Conservation (phyloP, 257 asterid genomes). For the Oldenlandia corymbosa region DNA sequence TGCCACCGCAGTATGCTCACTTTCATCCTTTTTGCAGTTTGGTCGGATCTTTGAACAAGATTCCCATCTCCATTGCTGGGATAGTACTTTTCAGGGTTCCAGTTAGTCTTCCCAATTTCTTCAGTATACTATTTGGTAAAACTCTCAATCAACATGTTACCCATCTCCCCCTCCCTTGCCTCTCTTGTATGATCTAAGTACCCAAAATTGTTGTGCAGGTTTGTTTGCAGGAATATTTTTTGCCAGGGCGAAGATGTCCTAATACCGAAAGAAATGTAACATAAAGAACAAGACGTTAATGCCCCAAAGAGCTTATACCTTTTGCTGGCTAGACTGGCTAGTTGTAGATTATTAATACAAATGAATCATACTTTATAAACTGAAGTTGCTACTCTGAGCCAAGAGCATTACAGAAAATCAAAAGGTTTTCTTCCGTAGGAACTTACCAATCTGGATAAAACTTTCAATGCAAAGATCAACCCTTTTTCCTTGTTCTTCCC, state of each 20-base stretch:
- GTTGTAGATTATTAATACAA: too few relatives aligned
- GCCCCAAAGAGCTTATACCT: too few relatives aligned
- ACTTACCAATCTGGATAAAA: too few relatives aligned
- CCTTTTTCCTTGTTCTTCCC: too few relatives aligned
- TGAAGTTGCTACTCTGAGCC: too few relatives aligned
- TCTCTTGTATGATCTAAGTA: neutral
- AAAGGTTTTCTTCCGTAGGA: too few relatives aligned
- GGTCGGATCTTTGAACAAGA: conserved; percentile 49
- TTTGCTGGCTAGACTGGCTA: too few relatives aligned
- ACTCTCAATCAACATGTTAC: neutral
- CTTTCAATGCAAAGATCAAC: too few relatives aligned
- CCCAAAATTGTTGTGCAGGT: conserved; percentile 20
- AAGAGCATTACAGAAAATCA: too few relatives aligned
- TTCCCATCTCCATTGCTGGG: conserved; percentile 45
- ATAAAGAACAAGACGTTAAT: too few relatives aligned
- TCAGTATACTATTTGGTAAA: conserved; percentile 45
- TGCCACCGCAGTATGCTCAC: neutral
- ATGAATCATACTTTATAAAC: too few relatives aligned
- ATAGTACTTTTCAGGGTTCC: conserved; percentile 41
- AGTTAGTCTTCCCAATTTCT: conserved; percentile 33
- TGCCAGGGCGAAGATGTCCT: conserved; percentile 47
- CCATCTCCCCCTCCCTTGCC: neutral
- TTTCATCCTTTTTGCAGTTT: conserved; percentile 24
- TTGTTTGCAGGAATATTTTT: conserved; percentile 45
- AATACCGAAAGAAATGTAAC: conserved; percentile 1